Evolutionary conservation across 352 stramenopile species (phyloP), one percentile per base, ranked within the genome.

Genomic region (Globisporangium acanthophoron): DNA sequence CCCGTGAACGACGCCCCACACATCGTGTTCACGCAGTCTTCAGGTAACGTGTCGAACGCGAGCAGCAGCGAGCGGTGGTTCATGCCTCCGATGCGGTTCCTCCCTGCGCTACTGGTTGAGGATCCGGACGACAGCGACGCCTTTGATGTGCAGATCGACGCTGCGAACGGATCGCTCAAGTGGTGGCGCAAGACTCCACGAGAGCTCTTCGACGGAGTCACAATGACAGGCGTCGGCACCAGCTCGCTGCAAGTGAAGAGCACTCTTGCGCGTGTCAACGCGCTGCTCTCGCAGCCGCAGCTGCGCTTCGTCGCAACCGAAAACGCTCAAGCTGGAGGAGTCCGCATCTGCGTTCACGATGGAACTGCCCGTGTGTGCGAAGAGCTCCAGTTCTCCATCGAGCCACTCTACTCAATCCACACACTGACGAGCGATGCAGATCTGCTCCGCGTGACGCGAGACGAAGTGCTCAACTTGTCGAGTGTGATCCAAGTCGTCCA

Each of bases 81-180:
- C 50, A 46, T 31, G 0, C 53, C 56, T 7, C 58, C 76, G 21
- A 60, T 59, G 21, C 58, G 59, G 29, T 69, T 78, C 21, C 56
- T 84, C 5, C 74, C 77, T 3, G 33, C 47, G 3, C 57, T 87
- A 43, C 49, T 41, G 31, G 31, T 85, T 0, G 41, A 58, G 3
- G 75, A 87, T 27, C 52, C 65, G 0, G 77, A 87, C 35, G 31
- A 41, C 2, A 29, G 52, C n/a, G 71, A 84, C 39, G 44, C 67
- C 5, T 59, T 80, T 27, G 59, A 69, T 11, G 57, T 82, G n/a
- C 57, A 67, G 18, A 51, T 85, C 15, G 52, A 46, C 20, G 50
- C 60, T 18, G 40, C 49, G 0, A 79, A 77, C 41, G 66, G 65
- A 41, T 61, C 68, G 2, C 43, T 81, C 21, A 21, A 46, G 15